These are phyloP conservation scores for Rossbeevera mucosa DNA, from an alignment of 768 basidiomycete genomes.

Conservation along the genomic window DNA sequence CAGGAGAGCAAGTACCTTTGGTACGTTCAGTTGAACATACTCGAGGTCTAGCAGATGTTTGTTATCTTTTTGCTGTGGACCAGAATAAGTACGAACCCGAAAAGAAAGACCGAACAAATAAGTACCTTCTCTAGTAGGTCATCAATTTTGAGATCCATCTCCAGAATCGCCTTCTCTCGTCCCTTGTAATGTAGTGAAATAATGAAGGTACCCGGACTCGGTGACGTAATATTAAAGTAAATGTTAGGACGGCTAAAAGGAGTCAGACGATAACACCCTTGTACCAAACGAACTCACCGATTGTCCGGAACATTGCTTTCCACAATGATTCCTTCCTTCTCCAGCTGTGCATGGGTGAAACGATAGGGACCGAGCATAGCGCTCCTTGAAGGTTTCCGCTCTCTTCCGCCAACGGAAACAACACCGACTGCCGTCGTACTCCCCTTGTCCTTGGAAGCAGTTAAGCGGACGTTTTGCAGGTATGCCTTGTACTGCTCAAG, in stretches of 20 bases:
- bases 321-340: conserved; percentile 98
- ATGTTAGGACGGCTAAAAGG: conserved; percentile 83
- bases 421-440: conserved; percentile 88
- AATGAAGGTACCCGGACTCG: conserved; percentile 96
- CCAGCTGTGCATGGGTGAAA: conserved; percentile 96
- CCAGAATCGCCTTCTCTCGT: conserved; percentile 96
- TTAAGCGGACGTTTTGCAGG: conserved; percentile 92
- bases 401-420: conserved; percentile 93
- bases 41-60: conserved; percentile 94
- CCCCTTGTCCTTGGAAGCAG: conserved; percentile 84
- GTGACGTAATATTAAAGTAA: conserved; percentile 98
- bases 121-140: conserved; percentile 93
- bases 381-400: conserved; percentile 86
- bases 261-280: neutral
- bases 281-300: conserved; percentile 48
- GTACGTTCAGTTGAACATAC: conserved; percentile 96
- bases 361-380: conserved; percentile 92
- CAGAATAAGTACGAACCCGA: conserved; percentile 12
- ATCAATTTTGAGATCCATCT: conserved; percentile 99
- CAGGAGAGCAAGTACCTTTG: conserved; percentile 85
- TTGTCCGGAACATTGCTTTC: conserved; percentile 99
- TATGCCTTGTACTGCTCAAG: conserved; percentile 99
- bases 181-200: conserved; percentile 99
- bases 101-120: conserved; percentile 17
- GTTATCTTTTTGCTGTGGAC: conserved; percentile 92